Evolutionary conservation across 805 yeast species (phyloP), one percentile per base, ranked within the genome.

Genomic region (Candida corydali): DNA sequence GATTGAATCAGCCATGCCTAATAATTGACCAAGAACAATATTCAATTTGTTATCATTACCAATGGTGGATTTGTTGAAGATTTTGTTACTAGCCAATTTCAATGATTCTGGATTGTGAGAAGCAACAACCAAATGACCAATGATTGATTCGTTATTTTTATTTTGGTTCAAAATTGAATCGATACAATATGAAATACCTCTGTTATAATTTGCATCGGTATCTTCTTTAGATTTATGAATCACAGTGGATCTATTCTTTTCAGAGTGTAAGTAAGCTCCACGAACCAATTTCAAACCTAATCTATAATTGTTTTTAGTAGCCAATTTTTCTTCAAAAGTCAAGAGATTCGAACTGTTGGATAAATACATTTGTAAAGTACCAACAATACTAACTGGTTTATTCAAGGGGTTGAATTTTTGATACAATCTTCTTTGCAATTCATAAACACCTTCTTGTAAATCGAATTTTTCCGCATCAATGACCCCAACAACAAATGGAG

Each of bases 231-330:
- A 75, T 44, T 70, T 66, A 63, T 82, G 91, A 42, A 89, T 86
- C 14, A 86, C 81, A 4, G 60, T 47, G 35, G 54, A 46, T 53
- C 97, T 73, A 45, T 82, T 70, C 24, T 83, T 75, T 65, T 89
- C 98, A 5, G 95, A 78, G 57, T 89, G 96, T 42, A 89, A 78
- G 66, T 89, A 89, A 11, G 98, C 98, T 46, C 98, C 98, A 61
- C 98, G 78, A 12, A 89, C 98, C 38, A 89, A 73, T 61, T 89
- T 89, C 69, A 88, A 68, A 15, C 96, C 96, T 39, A 88, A 63
- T 54, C 83, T 75, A 61, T 89, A 89, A 37, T 62, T 58, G 36
- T 75, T 71, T 38, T 70, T 57, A 40, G 62, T 47, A 12, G 97
- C 96, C 38, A 79, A 65, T 46, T 69, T 60, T 45, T 76, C 75